Evolutionary conservation across 805 yeast species (phyloP).

Genomic region (Candida parachauliodes): DNA sequence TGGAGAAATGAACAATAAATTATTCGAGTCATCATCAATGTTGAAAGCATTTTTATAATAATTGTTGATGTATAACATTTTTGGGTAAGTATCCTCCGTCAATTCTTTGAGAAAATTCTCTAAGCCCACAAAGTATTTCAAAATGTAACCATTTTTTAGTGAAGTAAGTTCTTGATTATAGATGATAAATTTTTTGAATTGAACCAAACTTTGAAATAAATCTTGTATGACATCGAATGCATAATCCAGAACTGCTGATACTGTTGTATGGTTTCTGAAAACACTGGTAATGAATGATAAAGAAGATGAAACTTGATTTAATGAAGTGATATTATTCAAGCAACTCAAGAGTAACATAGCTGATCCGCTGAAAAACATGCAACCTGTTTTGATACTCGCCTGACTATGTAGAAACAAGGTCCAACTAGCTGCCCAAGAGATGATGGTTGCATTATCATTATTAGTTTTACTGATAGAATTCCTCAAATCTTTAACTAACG

Average conservation of each 20-base stretch:
- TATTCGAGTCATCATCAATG: constrained; percentile 13
- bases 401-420: constrained; percentile 30
- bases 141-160: constrained; percentile 8
- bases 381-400: constrained; percentile 29
- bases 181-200: constrained; percentile 22
- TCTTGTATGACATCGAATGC: constrained; percentile 25
- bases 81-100: constrained; percentile 23
- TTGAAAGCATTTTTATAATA: constrained; percentile 17
- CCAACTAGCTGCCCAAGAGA: constrained; percentile 36
- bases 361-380: constrained; percentile 33
- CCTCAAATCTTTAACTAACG: constrained; percentile 31
- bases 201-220: constrained; percentile 20
- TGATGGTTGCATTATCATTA: constrained; percentile 34
- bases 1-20: constrained; percentile 25
- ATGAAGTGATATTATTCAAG: constrained; percentile 18
- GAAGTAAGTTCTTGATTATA: constrained; percentile 13
- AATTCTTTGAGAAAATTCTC: constrained; percentile 27
- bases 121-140: constrained; percentile 20
- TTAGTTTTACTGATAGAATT: constrained; percentile 27
- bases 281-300: constrained; percentile 15
- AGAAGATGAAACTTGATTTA: constrained; percentile 18
- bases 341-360: constrained; percentile 26
- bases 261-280: constrained; percentile 19
- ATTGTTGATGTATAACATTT: constrained; percentile 21
- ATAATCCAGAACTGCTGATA: constrained; percentile 32